Evolutionary conservation across 768 basidiomycete species (phyloP).

Genomic region (Lenzites betulinus): DNA sequence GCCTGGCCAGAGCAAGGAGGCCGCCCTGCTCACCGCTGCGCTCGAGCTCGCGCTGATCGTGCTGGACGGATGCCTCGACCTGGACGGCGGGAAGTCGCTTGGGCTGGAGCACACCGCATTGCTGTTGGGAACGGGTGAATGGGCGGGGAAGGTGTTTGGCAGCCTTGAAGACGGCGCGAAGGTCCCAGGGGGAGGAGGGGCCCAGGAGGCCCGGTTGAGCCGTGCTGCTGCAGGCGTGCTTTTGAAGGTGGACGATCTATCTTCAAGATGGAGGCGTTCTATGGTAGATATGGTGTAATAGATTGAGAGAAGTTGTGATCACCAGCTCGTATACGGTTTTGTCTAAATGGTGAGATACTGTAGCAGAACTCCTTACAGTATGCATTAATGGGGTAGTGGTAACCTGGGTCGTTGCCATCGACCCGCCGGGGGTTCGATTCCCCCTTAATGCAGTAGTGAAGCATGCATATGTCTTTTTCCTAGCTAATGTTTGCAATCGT

Average conservation of each 20-base stretch:
- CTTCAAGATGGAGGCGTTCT: conserved; percentile 65
- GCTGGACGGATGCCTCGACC: conserved; percentile 71
- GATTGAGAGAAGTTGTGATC: neutral
- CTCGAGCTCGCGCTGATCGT: conserved; percentile 79
- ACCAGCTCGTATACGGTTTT: no score
- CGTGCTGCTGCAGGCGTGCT: conserved; percentile 80
- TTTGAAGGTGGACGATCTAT: conserved; percentile 75
- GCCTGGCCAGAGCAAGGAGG: conserved; percentile 51
- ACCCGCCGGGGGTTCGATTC: conserved; percentile 91
- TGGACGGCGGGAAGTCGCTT: conserved; percentile 76
- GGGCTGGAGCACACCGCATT: conserved; percentile 75
- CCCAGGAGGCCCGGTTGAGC: conserved; percentile 59
- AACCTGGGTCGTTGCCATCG: conserved; percentile 46
- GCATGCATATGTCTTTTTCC: neutral
- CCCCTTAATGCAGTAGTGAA: conserved; percentile 65
- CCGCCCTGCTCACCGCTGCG: conserved; percentile 70
- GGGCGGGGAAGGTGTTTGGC: conserved; percentile 72
- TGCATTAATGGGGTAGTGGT: conserved; percentile 41
- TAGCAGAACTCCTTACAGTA: no score
- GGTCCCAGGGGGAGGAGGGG: conserved; percentile 65
- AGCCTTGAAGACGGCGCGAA: conserved; percentile 64
- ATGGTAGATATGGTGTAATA: conserved; percentile 48
- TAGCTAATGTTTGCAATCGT: no score
- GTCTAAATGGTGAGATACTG: no score
- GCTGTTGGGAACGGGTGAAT: conserved; percentile 73